Conservation (phyloP, 345 rosid genomes). For the Eucalyptus camaldulensis region DNA sequence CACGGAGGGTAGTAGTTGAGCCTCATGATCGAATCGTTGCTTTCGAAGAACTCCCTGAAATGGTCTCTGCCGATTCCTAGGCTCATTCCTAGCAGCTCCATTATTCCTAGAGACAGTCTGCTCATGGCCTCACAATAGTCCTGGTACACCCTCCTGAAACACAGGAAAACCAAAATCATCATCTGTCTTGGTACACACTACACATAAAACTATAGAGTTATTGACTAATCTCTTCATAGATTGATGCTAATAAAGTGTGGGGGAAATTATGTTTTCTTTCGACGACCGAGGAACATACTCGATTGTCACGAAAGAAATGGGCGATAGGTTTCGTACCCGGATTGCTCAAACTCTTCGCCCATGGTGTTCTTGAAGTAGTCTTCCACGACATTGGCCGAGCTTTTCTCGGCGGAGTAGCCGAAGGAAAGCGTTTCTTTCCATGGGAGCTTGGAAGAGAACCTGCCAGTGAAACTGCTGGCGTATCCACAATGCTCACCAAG, state of each 20-base stretch:
- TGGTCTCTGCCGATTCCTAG: slow-evolving; percentile 41
- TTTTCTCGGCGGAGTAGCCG: slow-evolving; percentile 32
- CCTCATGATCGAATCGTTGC: slow-evolving; percentile 95
- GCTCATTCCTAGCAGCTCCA: slow-evolving; percentile 84
- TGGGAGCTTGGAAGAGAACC: slow-evolving; percentile 83
- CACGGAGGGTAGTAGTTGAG: slow-evolving; percentile 93
- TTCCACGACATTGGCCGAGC: slow-evolving; percentile 27
- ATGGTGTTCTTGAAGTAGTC: slow-evolving; percentile 44
- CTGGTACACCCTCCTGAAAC: slow-evolving; percentile 56
- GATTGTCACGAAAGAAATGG: neutral
- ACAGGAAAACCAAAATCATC: neutral
- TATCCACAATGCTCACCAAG: slow-evolving; percentile 80
- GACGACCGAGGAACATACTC: neutral
- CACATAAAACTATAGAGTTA: neutral
- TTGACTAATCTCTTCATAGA: neutral
- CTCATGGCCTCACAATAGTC: slow-evolving; percentile 85
- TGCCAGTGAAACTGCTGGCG: slow-evolving; percentile 95
- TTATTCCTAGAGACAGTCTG: slow-evolving; percentile 67
- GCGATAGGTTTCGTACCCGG: slow-evolving; percentile 34
- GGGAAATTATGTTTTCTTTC: neutral
- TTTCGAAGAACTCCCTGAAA: slow-evolving; percentile 67
- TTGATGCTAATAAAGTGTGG: neutral
- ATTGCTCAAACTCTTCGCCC: slow-evolving; percentile 52
- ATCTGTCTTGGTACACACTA: neutral
- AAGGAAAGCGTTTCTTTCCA: slow-evolving; percentile 98